Conservation (phyloP, 495 filamentous ascomycete genomes). For the Neurospora terricola region DNA sequence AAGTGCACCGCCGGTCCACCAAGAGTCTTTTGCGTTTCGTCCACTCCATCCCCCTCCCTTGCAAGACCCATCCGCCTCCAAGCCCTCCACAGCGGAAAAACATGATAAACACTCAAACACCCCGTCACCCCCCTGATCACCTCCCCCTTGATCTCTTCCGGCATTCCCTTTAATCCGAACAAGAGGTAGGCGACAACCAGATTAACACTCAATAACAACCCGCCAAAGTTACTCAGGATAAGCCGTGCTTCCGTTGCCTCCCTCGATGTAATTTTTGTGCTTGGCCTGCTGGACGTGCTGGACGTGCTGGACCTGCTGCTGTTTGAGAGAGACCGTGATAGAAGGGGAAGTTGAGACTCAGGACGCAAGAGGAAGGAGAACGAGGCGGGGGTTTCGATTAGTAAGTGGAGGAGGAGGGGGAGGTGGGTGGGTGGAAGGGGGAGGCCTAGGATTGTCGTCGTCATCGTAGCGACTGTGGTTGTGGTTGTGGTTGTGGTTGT, state of each 20-base stretch:
- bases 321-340: no score
- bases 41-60: background rate
- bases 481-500: no score
- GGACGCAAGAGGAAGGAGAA: slow-evolving; percentile 11
- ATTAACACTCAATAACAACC: slow-evolving; percentile 26
- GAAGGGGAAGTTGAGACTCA: background rate
- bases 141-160: background rate
- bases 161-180: background rate
- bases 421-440: background rate
- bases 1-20: slow-evolving; percentile 24
- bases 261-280: no score
- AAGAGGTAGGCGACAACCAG: slow-evolving; percentile 14
- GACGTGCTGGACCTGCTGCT: no score
- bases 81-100: slow-evolving; percentile 30
- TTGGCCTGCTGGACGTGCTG: no score
- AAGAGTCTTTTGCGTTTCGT: slow-evolving; percentile 3
- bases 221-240: slow-evolving; percentile 31
- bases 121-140: slow-evolving; percentile 13
- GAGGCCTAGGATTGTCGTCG: background rate
- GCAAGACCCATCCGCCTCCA: slow-evolving; percentile 4
- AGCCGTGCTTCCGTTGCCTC: no score
- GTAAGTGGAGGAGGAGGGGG: slow-evolving; percentile 16
- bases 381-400: slow-evolving; percentile 14
- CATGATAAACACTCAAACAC: slow-evolving; percentile 28
- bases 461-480: background rate